Base-by-base conservation (phyloP, 495 filamentous ascomycete species). In the Penicillium waksmanii region DNA sequence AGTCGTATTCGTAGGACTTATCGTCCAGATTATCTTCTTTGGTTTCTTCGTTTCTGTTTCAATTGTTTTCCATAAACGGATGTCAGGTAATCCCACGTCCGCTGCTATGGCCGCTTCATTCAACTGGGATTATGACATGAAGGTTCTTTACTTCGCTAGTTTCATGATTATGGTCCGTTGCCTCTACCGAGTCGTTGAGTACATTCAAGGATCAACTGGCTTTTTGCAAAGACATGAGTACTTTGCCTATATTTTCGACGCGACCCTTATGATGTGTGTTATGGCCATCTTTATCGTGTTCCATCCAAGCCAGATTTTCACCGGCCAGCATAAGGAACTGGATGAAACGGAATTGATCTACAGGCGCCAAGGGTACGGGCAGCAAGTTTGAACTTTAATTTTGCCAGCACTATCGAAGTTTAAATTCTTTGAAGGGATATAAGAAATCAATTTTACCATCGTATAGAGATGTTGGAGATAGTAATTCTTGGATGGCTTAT, bases 131-230 rank as follows among this genome's bases (percentile, higher is more conserved):
- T 25, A 49, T 64, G 56, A 56, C 15, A 12, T 68, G 51, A 51
- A 17, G 87, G 68, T 78, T 40, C 73, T 88, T 1, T 90, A 88
- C 60, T 51, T 51, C 2, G 73, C 73, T 5, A 82, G 77, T 50
- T 64, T 59, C 1, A 67, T 89, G 31, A 88, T 91, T 55, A 61
- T 91, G 55, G 64, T 89, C 2, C 78, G 88, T 13, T 84, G 76
- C 17, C 53, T 89, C 5, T 89, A 86, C 63, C 77, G 88, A n/a
- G 69, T 87, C 15, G 62, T 87, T 5, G 88, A 92, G 71, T 91
- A 84, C 61, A 51, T 77, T 1, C 76, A 84, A 69, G 87, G 87
- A 0, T 64, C 78, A 36, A 67, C 71, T 11, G 85, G 87, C 1
- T 72, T 68, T 58, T 35, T 83, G 18, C 63, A 87, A 27, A 64